A percentile compares a stretch with the other conserved stretches of the same genome.
Conservation (phyloP, 441 rosid species). For the Pelargonium myrrhifolium region DNA sequence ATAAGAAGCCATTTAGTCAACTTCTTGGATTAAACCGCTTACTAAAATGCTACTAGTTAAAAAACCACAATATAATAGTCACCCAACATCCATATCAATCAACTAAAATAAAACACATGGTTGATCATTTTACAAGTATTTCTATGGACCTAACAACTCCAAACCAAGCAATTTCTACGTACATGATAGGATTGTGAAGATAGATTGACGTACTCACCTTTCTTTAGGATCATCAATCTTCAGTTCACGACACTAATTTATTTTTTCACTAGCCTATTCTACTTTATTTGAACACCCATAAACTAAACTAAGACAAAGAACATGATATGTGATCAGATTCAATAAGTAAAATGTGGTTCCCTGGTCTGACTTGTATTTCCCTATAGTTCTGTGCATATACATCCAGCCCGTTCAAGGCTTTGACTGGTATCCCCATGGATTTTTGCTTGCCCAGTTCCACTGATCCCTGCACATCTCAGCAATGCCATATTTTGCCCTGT, state of each 20-base stretch:
- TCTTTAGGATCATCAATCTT: conserved; percentile 1
- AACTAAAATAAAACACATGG: too few species aligned
- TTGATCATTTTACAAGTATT: too few species aligned
- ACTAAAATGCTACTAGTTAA: too few species aligned
- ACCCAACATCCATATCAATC: too few species aligned
- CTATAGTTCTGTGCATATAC: neutral
- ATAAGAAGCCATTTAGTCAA: too few species aligned
- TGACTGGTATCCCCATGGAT: conserved; percentile 58
- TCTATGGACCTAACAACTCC: too few species aligned
- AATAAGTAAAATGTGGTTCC: neutral
- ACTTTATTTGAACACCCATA: neutral
- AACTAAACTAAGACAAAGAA: neutral
- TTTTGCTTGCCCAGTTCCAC: conserved; percentile 64
- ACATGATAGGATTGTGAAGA: neutral
- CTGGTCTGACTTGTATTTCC: neutral
- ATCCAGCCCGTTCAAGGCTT: conserved; percentile 31
- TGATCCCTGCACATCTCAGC: conserved; percentile 70
- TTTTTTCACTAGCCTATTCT: neutral
- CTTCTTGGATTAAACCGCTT: too few species aligned
- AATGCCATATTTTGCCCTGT: conserved; percentile 65
- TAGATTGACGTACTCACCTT: neutral
- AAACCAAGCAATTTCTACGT: neutral
- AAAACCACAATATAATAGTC: too few species aligned
- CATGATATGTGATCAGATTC: neutral
- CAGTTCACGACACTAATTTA: neutral